These are phyloP conservation scores for Malassezia caprae DNA, from an alignment of 1,284 basidiomycete species.

Conservation along the genomic window DNA sequence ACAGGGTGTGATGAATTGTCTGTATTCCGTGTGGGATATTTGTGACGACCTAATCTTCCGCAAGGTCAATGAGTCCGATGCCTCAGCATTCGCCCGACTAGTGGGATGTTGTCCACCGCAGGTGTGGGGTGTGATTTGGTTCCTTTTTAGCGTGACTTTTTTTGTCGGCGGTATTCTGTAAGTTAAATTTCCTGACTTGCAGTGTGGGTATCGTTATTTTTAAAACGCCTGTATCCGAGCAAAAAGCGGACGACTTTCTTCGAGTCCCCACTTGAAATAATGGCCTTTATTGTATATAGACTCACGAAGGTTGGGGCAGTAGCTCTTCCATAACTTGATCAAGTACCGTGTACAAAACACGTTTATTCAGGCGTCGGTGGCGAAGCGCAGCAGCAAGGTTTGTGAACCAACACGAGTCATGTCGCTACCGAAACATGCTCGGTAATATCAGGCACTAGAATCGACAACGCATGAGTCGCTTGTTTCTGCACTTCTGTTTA, in stretches of 20 bases:
- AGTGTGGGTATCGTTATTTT: slow-evolving; percentile 34
- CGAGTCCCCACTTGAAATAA: slow-evolving; percentile 15
- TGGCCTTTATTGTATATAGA: not conserved
- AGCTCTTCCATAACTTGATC: slow-evolving; percentile 22
- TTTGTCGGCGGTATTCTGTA: slow-evolving; percentile 73
- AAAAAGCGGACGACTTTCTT: slow-evolving; percentile 31
- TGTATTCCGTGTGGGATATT: slow-evolving; percentile 39
- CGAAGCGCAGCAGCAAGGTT: slow-evolving; percentile 79
- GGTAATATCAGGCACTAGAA: slow-evolving; percentile 85
- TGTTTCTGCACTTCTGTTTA: slow-evolving; percentile 48
- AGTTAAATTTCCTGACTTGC: slow-evolving; percentile 45
- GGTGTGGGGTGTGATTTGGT: slow-evolving; percentile 65
- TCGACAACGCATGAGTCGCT: slow-evolving; percentile 74
- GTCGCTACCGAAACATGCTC: slow-evolving; percentile 87
- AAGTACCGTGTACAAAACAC: slow-evolving; percentile 27
- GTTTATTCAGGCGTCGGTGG: slow-evolving; percentile 69
- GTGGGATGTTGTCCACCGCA: slow-evolving; percentile 58
- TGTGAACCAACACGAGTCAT: slow-evolving; percentile 84
- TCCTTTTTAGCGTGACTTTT: slow-evolving; percentile 67
- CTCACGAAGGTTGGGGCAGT: too few species aligned
- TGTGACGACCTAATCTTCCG: slow-evolving; percentile 67
- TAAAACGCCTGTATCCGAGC: slow-evolving; percentile 32
- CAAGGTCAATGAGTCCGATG: slow-evolving; percentile 74
- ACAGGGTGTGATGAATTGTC: slow-evolving; percentile 40
- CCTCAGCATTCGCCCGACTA: slow-evolving; percentile 73